Evolutionary conservation across 345 rosid genomes (phyloP), one percentile per base, ranked within the genome.

Genomic region (Melaleuca quinquenervia): DNA sequence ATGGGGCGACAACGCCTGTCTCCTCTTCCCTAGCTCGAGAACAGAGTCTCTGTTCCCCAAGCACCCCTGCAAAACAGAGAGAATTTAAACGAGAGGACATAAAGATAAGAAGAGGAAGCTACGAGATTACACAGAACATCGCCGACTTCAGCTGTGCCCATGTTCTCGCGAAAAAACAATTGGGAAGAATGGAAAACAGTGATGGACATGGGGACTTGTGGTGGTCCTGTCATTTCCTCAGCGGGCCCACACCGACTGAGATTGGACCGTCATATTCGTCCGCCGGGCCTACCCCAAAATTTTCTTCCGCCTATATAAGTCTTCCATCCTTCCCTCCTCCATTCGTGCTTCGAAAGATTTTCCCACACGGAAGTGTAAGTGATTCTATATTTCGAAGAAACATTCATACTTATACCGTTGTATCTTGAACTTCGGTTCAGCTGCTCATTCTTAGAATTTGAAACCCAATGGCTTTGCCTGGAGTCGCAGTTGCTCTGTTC

Each of bases 351-450:
- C 48, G 0, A 70, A 9, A 11, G 9, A 1, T 21, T 70, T 20
- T 36, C 48, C 11, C 80, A 5, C 80, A 1, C 1, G 2, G 1
- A 32, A 15, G 3, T 32, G 45, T n/a, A 16, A 32, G 24, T 36
- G 6, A 20, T 3, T 18, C 48, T 32, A 10, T 6, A 0, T 36
- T 1, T 9, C 24, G 32, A 13, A 3, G 80, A 9, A 20, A 0
- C 80, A 36, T 70, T 70, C 80, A 9, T 70, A 32, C 78, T 8
- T 0, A 18, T 5, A 8, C 26, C 24, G 36, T 70, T 70, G 21
- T 18, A 16, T 70, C 48, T 5, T 21, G 48, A 32, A 70, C 18
- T 70, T 70, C 21, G 0, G 18, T 20, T 8, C 48, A 21, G 24
- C 1, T 36, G 24, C 48, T 70, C 48, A 8, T 36, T 70, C 26